Conservation (phyloP, 306 rosid species). For the Trifolium repens region DNA sequence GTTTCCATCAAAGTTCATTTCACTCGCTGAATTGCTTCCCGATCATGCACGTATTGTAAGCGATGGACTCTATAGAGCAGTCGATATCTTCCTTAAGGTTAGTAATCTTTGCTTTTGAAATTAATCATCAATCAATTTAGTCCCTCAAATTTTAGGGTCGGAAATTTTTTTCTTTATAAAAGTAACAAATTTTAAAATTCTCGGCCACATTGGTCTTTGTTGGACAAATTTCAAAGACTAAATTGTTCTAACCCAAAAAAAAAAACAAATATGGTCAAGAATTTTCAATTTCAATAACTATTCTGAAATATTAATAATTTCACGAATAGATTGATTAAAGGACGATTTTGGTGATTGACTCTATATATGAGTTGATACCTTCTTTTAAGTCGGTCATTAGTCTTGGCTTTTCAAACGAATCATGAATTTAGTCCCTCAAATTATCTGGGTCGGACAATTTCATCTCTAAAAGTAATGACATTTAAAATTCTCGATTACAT, state of each 20-base stretch:
- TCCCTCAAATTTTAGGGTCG: background rate
- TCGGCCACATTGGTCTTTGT: background rate
- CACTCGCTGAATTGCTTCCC: conserved; percentile 85
- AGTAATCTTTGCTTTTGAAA: conserved; percentile 31
- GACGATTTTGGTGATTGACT: too few relatives aligned
- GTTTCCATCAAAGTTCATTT: conserved; percentile 78
- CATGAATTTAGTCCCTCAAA: background rate
- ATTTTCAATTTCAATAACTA: background rate
- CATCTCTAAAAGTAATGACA: background rate
- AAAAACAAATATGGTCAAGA: background rate
- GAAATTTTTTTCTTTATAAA: background rate
- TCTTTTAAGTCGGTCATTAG: too few relatives aligned
- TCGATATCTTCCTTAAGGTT: conserved; percentile 94
- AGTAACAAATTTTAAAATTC: background rate
- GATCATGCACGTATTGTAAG: conserved; percentile 90
- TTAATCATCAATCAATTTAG: background rate
- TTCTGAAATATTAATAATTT: background rate
- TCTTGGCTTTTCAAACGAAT: too few relatives aligned
- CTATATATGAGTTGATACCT: too few relatives aligned
- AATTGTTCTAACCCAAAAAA: background rate
- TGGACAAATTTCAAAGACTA: background rate
- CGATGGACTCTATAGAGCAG: conserved; percentile 91
- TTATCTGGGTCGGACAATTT: background rate
- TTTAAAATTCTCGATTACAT: background rate
- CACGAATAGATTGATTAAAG: too few relatives aligned